phyloP scores from a whole-genome alignment of 148 eudicot genomes.

The Chenopodium quinoa region DNA sequence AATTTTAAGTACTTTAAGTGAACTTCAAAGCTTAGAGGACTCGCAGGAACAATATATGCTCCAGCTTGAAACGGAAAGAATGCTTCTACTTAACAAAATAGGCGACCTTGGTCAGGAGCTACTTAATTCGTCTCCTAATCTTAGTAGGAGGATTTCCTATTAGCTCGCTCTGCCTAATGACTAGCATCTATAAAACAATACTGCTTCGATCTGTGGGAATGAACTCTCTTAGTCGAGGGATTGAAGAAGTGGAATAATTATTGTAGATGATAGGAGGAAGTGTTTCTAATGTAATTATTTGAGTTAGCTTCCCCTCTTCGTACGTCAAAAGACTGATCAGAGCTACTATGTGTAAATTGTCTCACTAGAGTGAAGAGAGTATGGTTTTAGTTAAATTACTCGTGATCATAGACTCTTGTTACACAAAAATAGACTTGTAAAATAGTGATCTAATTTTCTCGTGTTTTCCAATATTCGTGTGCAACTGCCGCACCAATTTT shows the following conservation, averaged over 20 bases:
- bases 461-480: not conserved
- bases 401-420: too few species aligned
- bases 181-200: not conserved
- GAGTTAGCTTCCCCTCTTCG: not conserved
- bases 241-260: not conserved
- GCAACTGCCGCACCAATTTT: too few species aligned
- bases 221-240: not conserved
- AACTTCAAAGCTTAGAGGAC: slow-evolving; percentile 79
- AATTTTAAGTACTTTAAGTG: slow-evolving; percentile 41
- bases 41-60: slow-evolving; percentile 68
- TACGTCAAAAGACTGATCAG: too few species aligned
- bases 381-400: too few species aligned
- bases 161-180: not conserved
- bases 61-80: slow-evolving; percentile 86
- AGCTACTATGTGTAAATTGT: not conserved
- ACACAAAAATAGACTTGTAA: not conserved
- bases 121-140: slow-evolving; percentile 50
- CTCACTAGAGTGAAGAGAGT: not conserved
- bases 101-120: slow-evolving; percentile 83
- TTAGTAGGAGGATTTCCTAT: slow-evolving; percentile 40
- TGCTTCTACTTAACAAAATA: slow-evolving; percentile 70
- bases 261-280: not conserved
- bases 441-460: not conserved
- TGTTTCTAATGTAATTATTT: not conserved
- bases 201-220: not conserved